These are phyloP conservation scores for Ulota crispa DNA, from an alignment of 225 moss, liverwort and hornwort genomes.

Conservation along the genomic window DNA sequence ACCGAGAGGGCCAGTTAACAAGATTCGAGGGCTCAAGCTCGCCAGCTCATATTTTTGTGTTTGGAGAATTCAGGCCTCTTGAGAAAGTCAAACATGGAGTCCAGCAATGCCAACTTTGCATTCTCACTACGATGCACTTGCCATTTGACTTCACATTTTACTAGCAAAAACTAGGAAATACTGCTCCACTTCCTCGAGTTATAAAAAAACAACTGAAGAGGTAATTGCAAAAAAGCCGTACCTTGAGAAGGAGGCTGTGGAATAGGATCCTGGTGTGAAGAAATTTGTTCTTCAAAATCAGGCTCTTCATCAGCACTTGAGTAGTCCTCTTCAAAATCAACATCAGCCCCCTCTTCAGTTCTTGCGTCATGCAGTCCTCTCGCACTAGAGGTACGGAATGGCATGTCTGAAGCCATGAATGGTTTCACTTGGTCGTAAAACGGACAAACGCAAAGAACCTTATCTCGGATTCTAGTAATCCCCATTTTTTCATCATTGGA, in stretches of 20 bases:
- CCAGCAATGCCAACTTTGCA: constrained; percentile 74
- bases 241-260: not conserved
- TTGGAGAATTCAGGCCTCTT: constrained; percentile 77
- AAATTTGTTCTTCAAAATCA: not conserved
- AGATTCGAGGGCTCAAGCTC: constrained; percentile 81
- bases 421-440: not conserved
- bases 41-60: constrained; percentile 70
- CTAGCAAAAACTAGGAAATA: too few relatives aligned
- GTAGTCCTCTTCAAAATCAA: not conserved
- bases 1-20: constrained; percentile 82
- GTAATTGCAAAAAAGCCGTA: not conserved
- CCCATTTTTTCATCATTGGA: not conserved
- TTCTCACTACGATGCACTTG: constrained; percentile 51
- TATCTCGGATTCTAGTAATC: not conserved
- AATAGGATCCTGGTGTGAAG: not conserved
- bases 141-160: too few relatives aligned
- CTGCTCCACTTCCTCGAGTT: too few relatives aligned
- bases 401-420: not conserved
- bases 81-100: constrained; percentile 85
- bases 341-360: not conserved
- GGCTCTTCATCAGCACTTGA: not conserved
- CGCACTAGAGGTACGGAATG: not conserved
- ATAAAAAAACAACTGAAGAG: too few relatives aligned
- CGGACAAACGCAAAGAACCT: not conserved
- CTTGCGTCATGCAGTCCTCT: not conserved